phyloP scores from a whole-genome alignment of 345 rosid genomes.

The Sapria himalayana region DNA sequence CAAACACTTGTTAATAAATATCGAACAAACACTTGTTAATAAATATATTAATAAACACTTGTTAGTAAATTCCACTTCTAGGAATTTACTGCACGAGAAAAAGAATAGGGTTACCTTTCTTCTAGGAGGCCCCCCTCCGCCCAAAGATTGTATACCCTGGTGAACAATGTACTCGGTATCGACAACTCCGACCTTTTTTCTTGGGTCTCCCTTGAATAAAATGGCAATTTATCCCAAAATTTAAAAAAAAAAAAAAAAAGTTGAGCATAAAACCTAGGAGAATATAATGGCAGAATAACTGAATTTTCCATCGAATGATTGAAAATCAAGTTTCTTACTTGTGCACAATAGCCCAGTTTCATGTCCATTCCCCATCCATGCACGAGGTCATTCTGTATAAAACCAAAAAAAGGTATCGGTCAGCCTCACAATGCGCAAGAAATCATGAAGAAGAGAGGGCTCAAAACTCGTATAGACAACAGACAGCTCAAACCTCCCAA shows the following conservation, averaged over 20 bases:
- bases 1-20: neutral
- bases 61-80: too few species aligned
- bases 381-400: conserved; percentile 71
- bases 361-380: conserved; percentile 99
- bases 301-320: too few species aligned
- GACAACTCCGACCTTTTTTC: conserved; percentile 66
- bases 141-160: conserved; percentile 72
- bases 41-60: too few species aligned
- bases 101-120: conserved; percentile 22
- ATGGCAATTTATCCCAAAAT: too few species aligned
- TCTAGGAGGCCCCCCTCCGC: conserved; percentile 29
- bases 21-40: neutral
- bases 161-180: conserved; percentile 82
- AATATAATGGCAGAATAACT: too few species aligned
- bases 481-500: too few species aligned
- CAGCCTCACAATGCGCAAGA: too few species aligned
- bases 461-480: too few species aligned
- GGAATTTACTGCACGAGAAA: neutral
- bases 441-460: too few species aligned
- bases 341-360: conserved; percentile 95
- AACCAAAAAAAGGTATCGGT: neutral
- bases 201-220: conserved; percentile 96
- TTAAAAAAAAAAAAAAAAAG: too few species aligned
- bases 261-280: too few species aligned
- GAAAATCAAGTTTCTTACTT: conserved; percentile 47